Percentiles rank a stretch among this genome's conserved stretches.
Evolutionary conservation across 192 early-diverging fungal species (phyloP).

Genomic region (Umbelopsis sp.): DNA sequence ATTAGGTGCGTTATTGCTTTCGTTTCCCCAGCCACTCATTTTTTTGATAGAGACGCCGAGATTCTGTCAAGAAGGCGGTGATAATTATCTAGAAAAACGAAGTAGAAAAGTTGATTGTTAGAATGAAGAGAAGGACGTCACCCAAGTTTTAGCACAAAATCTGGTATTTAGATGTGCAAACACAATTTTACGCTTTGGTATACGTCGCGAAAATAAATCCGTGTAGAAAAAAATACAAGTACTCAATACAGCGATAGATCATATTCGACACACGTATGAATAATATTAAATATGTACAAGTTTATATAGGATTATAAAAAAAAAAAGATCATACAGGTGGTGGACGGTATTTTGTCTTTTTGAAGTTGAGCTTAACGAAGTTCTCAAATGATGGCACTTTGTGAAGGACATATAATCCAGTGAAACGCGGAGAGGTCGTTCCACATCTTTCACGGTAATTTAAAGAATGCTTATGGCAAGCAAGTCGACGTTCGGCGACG

Average conservation of each 20-base stretch:
- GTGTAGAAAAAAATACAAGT: too few species aligned
- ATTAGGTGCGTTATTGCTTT: background rate
- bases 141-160: background rate
- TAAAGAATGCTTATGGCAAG: constrained; percentile 27
- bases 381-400: constrained; percentile 31
- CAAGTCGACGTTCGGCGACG: constrained; percentile 33
- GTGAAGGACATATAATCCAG: constrained; percentile 30
- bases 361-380: constrained; percentile 1
- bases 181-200: too few species aligned
- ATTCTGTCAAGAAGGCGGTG: background rate
- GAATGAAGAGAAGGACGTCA: background rate
- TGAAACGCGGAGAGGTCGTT: constrained; percentile 20
- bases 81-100: background rate
- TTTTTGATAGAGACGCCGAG: background rate
- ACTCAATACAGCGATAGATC: too few species aligned
- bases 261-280: too few species aligned
- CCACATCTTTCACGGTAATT: constrained; percentile 28
- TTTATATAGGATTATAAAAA: too few species aligned
- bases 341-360: background rate
- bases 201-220: too few species aligned
- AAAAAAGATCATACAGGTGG: background rate
- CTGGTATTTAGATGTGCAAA: too few species aligned
- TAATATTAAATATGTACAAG: too few species aligned
- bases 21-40: constrained; percentile 17
- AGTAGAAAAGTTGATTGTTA: constrained; percentile 7